Base-by-base conservation (phyloP, 208 protist genomes). In the Trypanosoma grayi region DNA sequence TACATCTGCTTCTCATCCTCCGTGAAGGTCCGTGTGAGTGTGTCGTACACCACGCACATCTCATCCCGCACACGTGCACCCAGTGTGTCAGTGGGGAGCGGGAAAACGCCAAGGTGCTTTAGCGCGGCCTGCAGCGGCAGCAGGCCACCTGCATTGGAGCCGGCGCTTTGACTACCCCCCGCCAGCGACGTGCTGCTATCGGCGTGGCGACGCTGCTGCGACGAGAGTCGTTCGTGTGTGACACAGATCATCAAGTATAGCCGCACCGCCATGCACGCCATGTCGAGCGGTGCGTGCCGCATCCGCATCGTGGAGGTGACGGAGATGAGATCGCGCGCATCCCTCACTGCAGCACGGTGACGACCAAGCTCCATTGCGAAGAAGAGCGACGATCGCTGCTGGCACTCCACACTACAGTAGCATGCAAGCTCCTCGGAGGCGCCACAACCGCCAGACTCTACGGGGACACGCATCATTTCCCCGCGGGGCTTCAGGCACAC, bases 231-330 rank as follows among this genome's bases (percentile, higher is more conserved):
- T 13, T 76, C 70, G 48, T 92, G 79, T 27, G 76, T 90, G 7
- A 62, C 78, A 47, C 74, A 62, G 10, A 90, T 72, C 44, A 89
- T 85, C 33, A 88, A 70, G 58, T 90, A 93, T 13, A 93, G 71
- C 0, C 86, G 82, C 45, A 85, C 73, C 24, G 81, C 76, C 70
- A 93, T 74, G 16, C 69, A 64, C 9, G 73, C 74, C 51, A 90
- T 73, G 39, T 93, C 82, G 9, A 93, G 48, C 22, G 83, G 66
- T n/a, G 61, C 50, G 13, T 69, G 64, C 31, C 83, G 66, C 27
- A 78, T 43, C 28, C 60, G 78, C 2, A 55, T 47, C 20, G 73
- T 55, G 6, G 43, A 71, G 25, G 74, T 84, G 31, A 60, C 67
- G 30, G 66, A 45, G 11, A 92, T 74, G 9, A 86, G 57, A 25